Base-by-base conservation (phyloP, 805 yeast genomes). In the Lachancea quebecensis region DNA sequence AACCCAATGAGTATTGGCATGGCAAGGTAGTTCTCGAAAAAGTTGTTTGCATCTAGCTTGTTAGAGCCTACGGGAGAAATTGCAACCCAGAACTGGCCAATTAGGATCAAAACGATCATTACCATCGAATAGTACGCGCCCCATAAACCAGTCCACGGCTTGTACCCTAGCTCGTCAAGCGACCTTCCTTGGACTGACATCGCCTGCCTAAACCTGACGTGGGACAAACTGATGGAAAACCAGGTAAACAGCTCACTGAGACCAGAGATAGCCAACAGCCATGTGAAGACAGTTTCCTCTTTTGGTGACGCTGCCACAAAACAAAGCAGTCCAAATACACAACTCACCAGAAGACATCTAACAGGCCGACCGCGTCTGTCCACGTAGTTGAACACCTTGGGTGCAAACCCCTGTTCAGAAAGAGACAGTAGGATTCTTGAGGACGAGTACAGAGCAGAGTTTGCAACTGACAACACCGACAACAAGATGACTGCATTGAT, bases 391-490 rank as follows among this genome's bases (percentile, higher is more conserved):
- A 76, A 61, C 58, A 54, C 57, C 48, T 62, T 61, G 56, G 90
- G 90, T 42, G 81, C 85, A 57, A 77, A 74, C n/a, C 86, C 85
- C 63, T 81, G 85, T 50, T 79, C 80, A n/a, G 88, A 79, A 55
- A 83, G 67, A 30, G 85, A 74, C 47, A 80, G 78, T 44, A 83
- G 59, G 16, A 86, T 73, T 71, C 90, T 75, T 38, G 89, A 81
- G 53, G 82, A 73, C 16, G 82, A 85, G 60, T 74, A 83, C 38
- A 82, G 80, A 2, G 89, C 80, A 17, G 89, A 79, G 68, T 83
- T 83, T 58, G 86, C 89, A 43, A 82, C 89, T 6, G 89, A 82
- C 44, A 82, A 60, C 28, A 83, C 88, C 1, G 89, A 81, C 42
- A 83, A 58, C 66, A 83, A 67, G 53, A 83, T 82, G 39, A 82